phyloP scores from a whole-genome alignment of 1,139 yeast genomes.

The Insectozyma bohioensis region DNA sequence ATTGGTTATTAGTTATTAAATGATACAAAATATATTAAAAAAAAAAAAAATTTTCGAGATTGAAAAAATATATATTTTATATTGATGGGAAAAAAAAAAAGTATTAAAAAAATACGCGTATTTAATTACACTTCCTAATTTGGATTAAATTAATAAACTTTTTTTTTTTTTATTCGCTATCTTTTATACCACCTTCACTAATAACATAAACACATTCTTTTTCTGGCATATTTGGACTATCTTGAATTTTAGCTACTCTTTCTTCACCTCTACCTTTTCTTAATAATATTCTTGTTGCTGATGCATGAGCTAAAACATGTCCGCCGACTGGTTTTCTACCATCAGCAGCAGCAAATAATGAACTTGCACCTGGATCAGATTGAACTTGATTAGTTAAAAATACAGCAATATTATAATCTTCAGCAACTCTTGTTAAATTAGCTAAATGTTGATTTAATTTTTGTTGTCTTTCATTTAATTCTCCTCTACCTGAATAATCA shows the following conservation, averaged over 20 bases:
- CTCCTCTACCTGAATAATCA: constrained; percentile 61
- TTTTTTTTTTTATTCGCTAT: constrained; percentile 28
- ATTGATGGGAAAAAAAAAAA: constrained; percentile 5
- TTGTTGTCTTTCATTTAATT: constrained; percentile 60
- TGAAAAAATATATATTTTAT: constrained; percentile 3
- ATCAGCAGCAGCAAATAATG: constrained; percentile 62
- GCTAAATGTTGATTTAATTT: constrained; percentile 57
- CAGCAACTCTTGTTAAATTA: constrained; percentile 51
- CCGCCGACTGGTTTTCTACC: constrained; percentile 69
- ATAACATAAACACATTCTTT: constrained; percentile 55
- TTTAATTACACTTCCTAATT: constrained; percentile 24
- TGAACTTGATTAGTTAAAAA: constrained; percentile 65
- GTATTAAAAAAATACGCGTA: constrained; percentile 12
- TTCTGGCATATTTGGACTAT: constrained; percentile 65
- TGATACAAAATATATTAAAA: neutral
- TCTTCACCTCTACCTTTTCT: constrained; percentile 67
- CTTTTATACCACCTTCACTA: constrained; percentile 53
- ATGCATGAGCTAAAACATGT: constrained; percentile 63
- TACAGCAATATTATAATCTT: constrained; percentile 59
- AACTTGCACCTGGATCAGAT: constrained; percentile 69
- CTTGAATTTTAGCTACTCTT: constrained; percentile 61
- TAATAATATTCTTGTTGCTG: constrained; percentile 57
- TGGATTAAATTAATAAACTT: constrained; percentile 19
- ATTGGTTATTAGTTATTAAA: constrained; percentile 12
- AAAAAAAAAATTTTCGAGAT: constrained; percentile 1